phyloP scores from a whole-genome alignment of 306 rosid genomes.

The Lagenaria siceraria region DNA sequence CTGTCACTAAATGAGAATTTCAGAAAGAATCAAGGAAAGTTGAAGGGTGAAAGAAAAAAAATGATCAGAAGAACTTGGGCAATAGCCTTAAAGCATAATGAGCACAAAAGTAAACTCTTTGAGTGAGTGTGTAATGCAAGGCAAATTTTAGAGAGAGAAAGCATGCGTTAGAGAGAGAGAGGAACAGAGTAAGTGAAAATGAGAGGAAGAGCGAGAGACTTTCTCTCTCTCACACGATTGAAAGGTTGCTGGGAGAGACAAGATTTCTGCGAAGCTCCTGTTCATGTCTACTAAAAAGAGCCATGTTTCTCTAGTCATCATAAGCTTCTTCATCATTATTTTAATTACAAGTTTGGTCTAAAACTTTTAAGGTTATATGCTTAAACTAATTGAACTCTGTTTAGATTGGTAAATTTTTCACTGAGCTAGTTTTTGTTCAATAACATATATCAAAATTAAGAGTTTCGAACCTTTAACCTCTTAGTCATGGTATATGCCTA shows the following conservation, averaged over 20 bases:
- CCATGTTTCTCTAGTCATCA: conserved; percentile 25
- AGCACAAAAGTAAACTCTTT: background rate
- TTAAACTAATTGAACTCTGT: too few species aligned
- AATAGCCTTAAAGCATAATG: background rate
- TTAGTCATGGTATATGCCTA: too few species aligned
- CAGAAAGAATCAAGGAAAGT: conserved; percentile 15
- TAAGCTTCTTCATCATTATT: background rate
- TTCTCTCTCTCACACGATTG: conserved; percentile 2
- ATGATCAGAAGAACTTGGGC: background rate
- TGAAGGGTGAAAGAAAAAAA: conserved; percentile 2
- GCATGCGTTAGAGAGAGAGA: conserved; percentile 3
- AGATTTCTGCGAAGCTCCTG: conserved; percentile 14
- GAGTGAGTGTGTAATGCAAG: background rate
- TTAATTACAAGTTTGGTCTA: background rate
- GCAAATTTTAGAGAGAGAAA: conserved; percentile 1
- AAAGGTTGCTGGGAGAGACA: conserved; percentile 14
- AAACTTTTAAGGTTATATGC: too few species aligned
- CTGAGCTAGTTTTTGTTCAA: too few species aligned
- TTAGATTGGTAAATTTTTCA: too few species aligned
- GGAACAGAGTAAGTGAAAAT: background rate
- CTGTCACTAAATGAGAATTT: conserved; percentile 18
- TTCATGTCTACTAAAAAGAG: conserved; percentile 24
- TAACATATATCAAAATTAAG: too few species aligned
- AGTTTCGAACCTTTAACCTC: too few species aligned
- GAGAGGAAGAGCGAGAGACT: background rate